These are phyloP conservation scores for Chaetoceros tenuissimus DNA, from an alignment of 108 stramenopile genomes.

Conservation along the genomic window DNA sequence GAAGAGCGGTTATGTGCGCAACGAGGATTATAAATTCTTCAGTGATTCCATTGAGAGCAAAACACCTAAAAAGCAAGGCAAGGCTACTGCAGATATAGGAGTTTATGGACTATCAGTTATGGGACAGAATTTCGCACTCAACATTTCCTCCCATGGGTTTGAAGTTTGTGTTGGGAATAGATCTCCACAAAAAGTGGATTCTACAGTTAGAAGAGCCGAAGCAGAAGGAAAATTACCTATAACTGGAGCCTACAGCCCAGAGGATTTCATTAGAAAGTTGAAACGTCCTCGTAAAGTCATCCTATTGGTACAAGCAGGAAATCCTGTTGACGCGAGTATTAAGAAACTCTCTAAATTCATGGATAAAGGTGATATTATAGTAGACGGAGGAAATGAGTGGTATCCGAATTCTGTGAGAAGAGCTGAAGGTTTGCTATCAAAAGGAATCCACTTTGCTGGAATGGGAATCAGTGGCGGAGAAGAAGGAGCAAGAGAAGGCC, in stretches of 20 bases:
- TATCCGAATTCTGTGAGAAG: conserved; percentile 61
- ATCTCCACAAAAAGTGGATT: conserved; percentile 47
- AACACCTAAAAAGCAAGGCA: neutral
- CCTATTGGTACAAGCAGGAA: conserved; percentile 42
- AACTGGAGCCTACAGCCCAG: conserved; percentile 37
- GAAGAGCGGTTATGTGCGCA: conserved; percentile 51
- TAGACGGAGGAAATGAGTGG: conserved; percentile 84
- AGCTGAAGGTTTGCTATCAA: conserved; percentile 35
- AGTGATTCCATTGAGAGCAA: conserved; percentile 23
- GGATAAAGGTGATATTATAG: conserved; percentile 65
- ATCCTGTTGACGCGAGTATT: conserved; percentile 46
- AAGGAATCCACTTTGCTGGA: conserved; percentile 71
- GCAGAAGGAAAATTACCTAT: conserved; percentile 52
- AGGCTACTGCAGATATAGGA: conserved; percentile 24
- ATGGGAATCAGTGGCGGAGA: conserved; percentile 50
- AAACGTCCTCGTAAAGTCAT: conserved; percentile 65
- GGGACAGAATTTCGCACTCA: conserved; percentile 82
- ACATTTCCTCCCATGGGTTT: conserved; percentile 63
- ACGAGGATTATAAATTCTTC: conserved; percentile 59
- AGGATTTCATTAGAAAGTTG: conserved; percentile 27
- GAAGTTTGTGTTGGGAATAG: conserved; percentile 54
- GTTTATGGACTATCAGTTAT: conserved; percentile 69
- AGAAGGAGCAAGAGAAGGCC: conserved; percentile 38
- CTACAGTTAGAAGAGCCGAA: conserved; percentile 50
- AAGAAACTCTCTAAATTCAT: conserved; percentile 44